Percentiles rank a stretch among this genome's conserved stretches.
Conservation (phyloP, 768 basidiomycete species). For the Phlebiopsis gigantea region DNA sequence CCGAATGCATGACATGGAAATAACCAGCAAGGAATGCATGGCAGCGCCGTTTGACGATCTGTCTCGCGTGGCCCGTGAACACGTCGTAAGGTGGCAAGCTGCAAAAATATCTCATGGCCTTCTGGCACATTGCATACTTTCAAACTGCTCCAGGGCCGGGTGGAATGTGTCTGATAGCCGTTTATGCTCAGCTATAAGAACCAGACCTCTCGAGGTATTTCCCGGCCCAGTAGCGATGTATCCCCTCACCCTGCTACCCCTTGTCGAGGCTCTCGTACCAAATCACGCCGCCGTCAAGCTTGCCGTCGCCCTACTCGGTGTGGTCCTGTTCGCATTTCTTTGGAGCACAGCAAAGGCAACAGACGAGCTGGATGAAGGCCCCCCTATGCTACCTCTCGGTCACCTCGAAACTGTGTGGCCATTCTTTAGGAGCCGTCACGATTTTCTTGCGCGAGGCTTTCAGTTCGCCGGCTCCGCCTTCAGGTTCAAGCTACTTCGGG, state of each 20-base stretch:
- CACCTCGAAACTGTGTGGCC: slow-evolving; percentile 54
- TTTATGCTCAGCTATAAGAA: slow-evolving; percentile 8
- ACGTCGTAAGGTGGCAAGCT: neutral
- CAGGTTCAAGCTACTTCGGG: slow-evolving; percentile 64
- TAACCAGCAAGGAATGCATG: neutral
- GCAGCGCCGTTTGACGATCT: neutral
- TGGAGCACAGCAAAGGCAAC: slow-evolving; percentile 26
- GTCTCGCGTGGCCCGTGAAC: neutral
- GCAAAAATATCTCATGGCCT: neutral
- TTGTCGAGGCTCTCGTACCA: slow-evolving; percentile 32
- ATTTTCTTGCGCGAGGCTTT: slow-evolving; percentile 72
- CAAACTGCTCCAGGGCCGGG: neutral
- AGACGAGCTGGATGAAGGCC: slow-evolving; percentile 41
- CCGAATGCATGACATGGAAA: neutral
- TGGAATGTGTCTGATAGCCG: neutral
- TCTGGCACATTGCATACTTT: neutral
- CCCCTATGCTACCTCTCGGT: slow-evolving; percentile 52
- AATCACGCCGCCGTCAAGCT: slow-evolving; percentile 30
- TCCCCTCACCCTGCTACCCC: slow-evolving; percentile 36
- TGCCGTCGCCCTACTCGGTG: slow-evolving; percentile 25
- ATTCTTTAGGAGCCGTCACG: slow-evolving; percentile 66
- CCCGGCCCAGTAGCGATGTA: slow-evolving; percentile 29
- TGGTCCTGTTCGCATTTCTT: slow-evolving; percentile 36
- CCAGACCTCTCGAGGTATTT: neutral
- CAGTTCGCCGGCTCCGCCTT: slow-evolving; percentile 59